Conservation (phyloP, 768 basidiomycete genomes). For the Suillus subalutaceus region DNA sequence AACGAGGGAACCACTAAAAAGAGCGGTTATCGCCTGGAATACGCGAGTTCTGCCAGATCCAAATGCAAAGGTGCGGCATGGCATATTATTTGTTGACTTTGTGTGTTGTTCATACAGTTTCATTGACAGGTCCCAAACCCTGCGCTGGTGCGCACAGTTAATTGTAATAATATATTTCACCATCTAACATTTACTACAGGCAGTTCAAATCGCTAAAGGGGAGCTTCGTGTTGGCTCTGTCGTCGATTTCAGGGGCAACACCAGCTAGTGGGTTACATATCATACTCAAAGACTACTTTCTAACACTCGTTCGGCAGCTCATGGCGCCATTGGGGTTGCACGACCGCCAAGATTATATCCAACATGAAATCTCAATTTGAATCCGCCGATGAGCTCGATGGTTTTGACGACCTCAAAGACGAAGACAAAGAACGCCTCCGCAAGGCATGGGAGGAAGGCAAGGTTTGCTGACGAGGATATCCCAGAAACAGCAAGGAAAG, state of each 20-base stretch:
- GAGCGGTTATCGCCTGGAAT: slow-evolving; percentile 76
- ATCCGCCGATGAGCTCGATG: slow-evolving; percentile 74
- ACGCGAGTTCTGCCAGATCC: slow-evolving; percentile 64
- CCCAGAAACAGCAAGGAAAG: slow-evolving; percentile 70
- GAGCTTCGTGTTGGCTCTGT: slow-evolving; percentile 71
- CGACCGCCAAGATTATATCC: slow-evolving; percentile 63
- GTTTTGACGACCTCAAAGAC: slow-evolving; percentile 70
- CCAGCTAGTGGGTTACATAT: slow-evolving; percentile 55
- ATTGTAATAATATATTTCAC: neutral
- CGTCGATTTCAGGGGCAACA: slow-evolving; percentile 73
- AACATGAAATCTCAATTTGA: slow-evolving; percentile 71
- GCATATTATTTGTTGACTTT: slow-evolving; percentile 27
- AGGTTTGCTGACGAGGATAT: slow-evolving; percentile 86
- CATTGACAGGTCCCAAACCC: slow-evolving; percentile 70
- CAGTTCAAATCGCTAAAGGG: slow-evolving; percentile 72
- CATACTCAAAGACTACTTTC: slow-evolving; percentile 7
- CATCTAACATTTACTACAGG: slow-evolving; percentile 44
- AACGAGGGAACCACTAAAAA: slow-evolving; percentile 38
- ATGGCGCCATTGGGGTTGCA: slow-evolving; percentile 94
- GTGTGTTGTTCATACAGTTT: slow-evolving; percentile 21
- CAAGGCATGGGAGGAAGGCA: slow-evolving; percentile 75
- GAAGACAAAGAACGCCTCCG: slow-evolving; percentile 73
- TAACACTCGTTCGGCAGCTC: slow-evolving; percentile 40
- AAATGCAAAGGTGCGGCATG: slow-evolving; percentile 68
- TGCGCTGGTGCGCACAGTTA: slow-evolving; percentile 55